phyloP scores from a whole-genome alignment of 2,329 filamentous ascomycete genomes.

The Colletotrichum eleusines region DNA sequence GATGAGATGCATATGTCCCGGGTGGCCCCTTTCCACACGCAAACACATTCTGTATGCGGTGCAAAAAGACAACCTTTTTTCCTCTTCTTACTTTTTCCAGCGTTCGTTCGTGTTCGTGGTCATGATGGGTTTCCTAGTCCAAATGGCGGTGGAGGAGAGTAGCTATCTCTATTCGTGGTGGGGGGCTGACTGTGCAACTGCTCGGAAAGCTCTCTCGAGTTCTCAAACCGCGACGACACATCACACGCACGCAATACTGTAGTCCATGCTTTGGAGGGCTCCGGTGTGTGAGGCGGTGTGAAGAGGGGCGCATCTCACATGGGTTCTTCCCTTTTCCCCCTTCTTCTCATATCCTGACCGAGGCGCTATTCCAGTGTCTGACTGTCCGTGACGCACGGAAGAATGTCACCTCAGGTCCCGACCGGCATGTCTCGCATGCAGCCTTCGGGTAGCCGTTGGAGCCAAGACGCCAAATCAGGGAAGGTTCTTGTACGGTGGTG shows the following conservation, averaged over 20 bases:
- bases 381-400: not conserved
- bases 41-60: not conserved
- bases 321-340: not conserved
- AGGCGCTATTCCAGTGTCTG: not conserved
- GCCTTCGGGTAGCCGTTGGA: not conserved
- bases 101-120: not conserved
- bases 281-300: not conserved
- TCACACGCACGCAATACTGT: not conserved
- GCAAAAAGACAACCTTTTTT: not conserved
- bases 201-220: not conserved
- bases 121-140: not conserved
- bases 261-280: not conserved
- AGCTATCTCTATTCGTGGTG: conserved; percentile 1
- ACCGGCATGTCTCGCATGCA: not conserved
- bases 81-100: not conserved
- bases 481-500: not conserved
- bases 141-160: conserved; percentile 1
- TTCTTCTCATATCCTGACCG: not conserved
- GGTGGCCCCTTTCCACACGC: conserved; percentile 22
- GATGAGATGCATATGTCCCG: conserved; percentile 11
- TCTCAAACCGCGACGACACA: not conserved
- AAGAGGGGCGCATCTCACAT: not conserved
- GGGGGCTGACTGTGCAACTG: conserved; percentile 8
- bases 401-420: not conserved
- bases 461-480: conserved; percentile 1